Percentiles rank a stretch among this genome's conserved stretches.
Conservation (phyloP, 306 rosid species). For the Lupinus albus region DNA sequence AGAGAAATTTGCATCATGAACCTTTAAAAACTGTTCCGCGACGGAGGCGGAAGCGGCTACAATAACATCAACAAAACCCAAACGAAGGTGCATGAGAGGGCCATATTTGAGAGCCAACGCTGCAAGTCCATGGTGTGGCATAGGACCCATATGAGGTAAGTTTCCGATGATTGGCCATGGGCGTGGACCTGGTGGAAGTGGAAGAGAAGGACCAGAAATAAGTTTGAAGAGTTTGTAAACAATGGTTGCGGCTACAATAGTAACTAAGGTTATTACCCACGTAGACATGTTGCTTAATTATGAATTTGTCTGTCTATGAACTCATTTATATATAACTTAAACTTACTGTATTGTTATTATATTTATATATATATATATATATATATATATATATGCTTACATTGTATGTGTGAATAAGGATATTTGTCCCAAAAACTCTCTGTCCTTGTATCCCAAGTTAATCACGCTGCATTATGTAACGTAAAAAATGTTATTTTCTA, state of each 20-base stretch:
- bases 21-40: slow-evolving; percentile 70
- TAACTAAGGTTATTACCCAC: slow-evolving; percentile 19
- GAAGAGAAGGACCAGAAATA: neutral
- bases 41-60: slow-evolving; percentile 79
- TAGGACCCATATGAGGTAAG: slow-evolving; percentile 66
- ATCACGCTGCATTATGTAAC: no score
- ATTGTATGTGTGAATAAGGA: no score
- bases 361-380: no score
- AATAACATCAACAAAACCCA: slow-evolving; percentile 64
- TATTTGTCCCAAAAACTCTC: no score
- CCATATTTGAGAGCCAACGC: slow-evolving; percentile 61
- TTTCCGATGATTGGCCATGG: slow-evolving; percentile 90
- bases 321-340: no score
- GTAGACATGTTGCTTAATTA: slow-evolving; percentile 37
- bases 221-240: slow-evolving; percentile 35
- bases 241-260: slow-evolving; percentile 32
- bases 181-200: slow-evolving; percentile 77
- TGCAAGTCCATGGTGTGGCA: slow-evolving; percentile 79
- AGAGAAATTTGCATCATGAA: slow-evolving; percentile 68
- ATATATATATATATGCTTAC: no score
- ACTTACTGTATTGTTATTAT: no score
- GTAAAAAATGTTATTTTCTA: no score
- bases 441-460: no score
- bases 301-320: slow-evolving; percentile 23
- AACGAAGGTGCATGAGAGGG: slow-evolving; percentile 72